These are phyloP conservation scores for Spergularia bocconei DNA, from an alignment of 148 eudicot genomes.

Conservation along the genomic window DNA sequence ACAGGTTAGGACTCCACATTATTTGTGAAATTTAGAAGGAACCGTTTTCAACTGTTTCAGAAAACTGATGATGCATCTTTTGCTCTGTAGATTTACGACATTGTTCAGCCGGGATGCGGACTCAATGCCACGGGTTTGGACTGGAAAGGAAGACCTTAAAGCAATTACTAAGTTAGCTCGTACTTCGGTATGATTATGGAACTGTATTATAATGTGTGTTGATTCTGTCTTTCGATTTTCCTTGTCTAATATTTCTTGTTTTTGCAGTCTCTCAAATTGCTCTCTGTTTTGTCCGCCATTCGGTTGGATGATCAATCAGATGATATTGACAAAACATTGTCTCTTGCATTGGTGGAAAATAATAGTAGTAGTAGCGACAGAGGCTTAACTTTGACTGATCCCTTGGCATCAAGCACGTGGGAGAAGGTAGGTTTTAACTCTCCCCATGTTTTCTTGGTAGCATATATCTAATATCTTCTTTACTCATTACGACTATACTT, in stretches of 20 bases:
- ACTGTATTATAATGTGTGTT: neutral
- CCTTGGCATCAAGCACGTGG: conserved; percentile 95
- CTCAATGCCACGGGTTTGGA: conserved; percentile 98
- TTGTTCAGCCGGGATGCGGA: conserved; percentile 86
- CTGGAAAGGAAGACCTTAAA: conserved; percentile 87
- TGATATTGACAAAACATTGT: conserved; percentile 60
- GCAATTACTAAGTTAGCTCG: conserved; percentile 86
- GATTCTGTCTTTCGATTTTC: neutral
- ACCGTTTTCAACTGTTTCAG: neutral
- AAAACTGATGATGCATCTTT: conserved; percentile 14
- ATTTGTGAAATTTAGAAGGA: neutral
- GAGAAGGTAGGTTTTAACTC: conserved; percentile 55
- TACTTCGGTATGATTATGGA: conserved; percentile 52
- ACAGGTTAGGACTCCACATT: conserved; percentile 42
- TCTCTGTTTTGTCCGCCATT: conserved; percentile 76
- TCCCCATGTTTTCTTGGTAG: neutral
- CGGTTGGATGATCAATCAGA: conserved; percentile 76
- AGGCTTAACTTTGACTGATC: conserved; percentile 49
- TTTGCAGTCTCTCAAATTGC: conserved; percentile 75
- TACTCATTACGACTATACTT: too few species aligned
- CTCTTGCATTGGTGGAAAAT: conserved; percentile 59
- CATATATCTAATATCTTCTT: neutral
- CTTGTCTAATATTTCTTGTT: neutral
- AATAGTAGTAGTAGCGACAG: conserved; percentile 39
- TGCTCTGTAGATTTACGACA: conserved; percentile 57